These are phyloP conservation scores for Raffaelea arxii DNA, from an alignment of 2,329 filamentous ascomycete genomes.

Conservation along the genomic window DNA sequence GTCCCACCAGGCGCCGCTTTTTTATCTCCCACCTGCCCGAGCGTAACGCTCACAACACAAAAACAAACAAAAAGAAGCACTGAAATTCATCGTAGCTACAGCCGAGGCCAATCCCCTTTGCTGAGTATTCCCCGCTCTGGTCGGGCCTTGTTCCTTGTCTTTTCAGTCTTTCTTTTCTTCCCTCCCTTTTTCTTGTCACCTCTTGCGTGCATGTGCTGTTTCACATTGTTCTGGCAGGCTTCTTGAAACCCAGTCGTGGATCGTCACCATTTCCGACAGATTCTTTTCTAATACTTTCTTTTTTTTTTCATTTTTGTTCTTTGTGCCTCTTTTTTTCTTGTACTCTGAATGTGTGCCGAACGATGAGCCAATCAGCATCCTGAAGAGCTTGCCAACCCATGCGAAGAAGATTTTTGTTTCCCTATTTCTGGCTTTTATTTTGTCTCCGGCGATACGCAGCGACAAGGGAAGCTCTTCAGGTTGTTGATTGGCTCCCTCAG, in stretches of 20 bases:
- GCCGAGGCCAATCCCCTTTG: not conserved
- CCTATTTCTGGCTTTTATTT: slow-evolving; percentile 6
- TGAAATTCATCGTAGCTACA: too few relatives aligned
- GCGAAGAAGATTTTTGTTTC: too few relatives aligned
- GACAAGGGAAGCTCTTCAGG: slow-evolving; percentile 8
- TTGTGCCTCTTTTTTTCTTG: not conserved
- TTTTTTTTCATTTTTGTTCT: too few relatives aligned
- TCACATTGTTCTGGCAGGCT: not conserved
- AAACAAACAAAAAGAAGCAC: not conserved
- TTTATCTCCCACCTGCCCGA: not conserved
- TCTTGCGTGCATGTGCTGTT: too few relatives aligned
- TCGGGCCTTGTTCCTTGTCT: not conserved
- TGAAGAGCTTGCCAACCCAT: slow-evolving; percentile 6
- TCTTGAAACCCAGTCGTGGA: slow-evolving; percentile 1
- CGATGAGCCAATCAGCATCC: not conserved
- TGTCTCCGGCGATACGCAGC: slow-evolving; percentile 9
- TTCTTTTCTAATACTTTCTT: too few relatives aligned
- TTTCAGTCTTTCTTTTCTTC: not conserved
- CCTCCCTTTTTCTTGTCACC: slow-evolving; percentile 2
- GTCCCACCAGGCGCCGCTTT: not conserved
- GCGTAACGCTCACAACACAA: not conserved
- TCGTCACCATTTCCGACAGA: not conserved
- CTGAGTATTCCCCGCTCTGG: not conserved
- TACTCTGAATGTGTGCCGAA: not conserved
- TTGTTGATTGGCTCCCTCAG: slow-evolving; percentile 11